phyloP scores from a whole-genome alignment of 139 green algal genomes.

The Coccomyxa sp. region DNA sequence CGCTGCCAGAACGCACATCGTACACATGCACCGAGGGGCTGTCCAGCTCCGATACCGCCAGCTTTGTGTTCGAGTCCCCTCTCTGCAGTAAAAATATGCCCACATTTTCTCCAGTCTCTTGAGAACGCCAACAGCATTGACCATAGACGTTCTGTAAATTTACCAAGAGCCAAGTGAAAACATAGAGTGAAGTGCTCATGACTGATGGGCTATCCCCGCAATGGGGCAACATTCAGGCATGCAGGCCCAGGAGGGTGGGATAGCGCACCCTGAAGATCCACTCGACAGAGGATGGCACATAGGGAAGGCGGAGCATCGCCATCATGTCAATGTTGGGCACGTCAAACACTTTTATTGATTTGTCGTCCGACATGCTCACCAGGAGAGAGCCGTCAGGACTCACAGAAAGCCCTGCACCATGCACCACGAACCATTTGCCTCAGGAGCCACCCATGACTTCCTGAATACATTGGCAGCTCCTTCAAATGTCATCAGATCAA shows the following conservation, averaged over 20 bases:
- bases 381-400: constrained; percentile 36
- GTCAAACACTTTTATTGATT: constrained; percentile 79
- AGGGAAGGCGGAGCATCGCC: constrained; percentile 85
- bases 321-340: constrained; percentile 97
- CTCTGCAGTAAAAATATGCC: constrained; percentile 38
- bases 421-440: neutral
- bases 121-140: neutral
- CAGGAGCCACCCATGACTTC: neutral
- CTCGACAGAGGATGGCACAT: constrained; percentile 67
- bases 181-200: too few relatives aligned
- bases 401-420: constrained; percentile 27
- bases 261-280: constrained; percentile 76
- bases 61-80: constrained; percentile 54
- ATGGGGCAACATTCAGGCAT: too few relatives aligned
- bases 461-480: too few relatives aligned
- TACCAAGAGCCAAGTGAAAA: too few relatives aligned
- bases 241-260: too few relatives aligned
- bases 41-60: constrained; percentile 84
- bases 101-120: neutral
- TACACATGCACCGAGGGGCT: constrained; percentile 70
- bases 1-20: constrained; percentile 59
- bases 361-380: constrained; percentile 38
- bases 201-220: too few relatives aligned
- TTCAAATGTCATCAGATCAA: too few relatives aligned
- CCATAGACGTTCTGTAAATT: too few relatives aligned